Evolutionary conservation across 2,329 filamentous ascomycete species (phyloP).

Genomic region (Mycogone perniciosa): DNA sequence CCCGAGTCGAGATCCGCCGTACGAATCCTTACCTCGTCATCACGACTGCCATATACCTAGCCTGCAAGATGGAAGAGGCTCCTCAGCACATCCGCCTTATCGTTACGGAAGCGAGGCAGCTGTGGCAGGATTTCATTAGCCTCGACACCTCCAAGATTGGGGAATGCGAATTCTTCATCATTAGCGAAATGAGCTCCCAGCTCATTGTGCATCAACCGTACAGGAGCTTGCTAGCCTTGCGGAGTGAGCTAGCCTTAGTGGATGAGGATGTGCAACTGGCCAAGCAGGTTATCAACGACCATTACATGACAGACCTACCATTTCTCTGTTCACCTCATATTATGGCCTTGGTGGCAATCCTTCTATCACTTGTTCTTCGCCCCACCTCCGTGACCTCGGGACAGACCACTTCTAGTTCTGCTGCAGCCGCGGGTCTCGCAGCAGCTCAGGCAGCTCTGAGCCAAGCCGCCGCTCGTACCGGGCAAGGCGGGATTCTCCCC

Average conservation of each 20-base stretch:
- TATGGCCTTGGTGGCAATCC: slow-evolving; percentile 78
- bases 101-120: slow-evolving; percentile 73
- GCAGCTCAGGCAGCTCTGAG: slow-evolving; percentile 43
- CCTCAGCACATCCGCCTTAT: slow-evolving; percentile 94
- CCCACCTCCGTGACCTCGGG: slow-evolving; percentile 38
- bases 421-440: slow-evolving; percentile 38
- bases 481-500: slow-evolving; percentile 16
- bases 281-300: slow-evolving; percentile 82
- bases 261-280: slow-evolving; percentile 73
- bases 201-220: slow-evolving; percentile 90
- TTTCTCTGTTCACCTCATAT: slow-evolving; percentile 80
- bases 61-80: slow-evolving; percentile 96
- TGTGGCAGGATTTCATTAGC: slow-evolving; percentile 74
- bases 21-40: slow-evolving; percentile 92
- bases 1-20: slow-evolving; percentile 79
- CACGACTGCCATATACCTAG: slow-evolving; percentile 88
- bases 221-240: slow-evolving; percentile 67
- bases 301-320: slow-evolving; percentile 87
- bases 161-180: slow-evolving; percentile 89
- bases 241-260: slow-evolving; percentile 62
- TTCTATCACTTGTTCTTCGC: slow-evolving; percentile 76
- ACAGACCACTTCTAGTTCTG: slow-evolving; percentile 24
- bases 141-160: slow-evolving; percentile 78
- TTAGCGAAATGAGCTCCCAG: slow-evolving; percentile 84
- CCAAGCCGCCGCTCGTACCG: slow-evolving; percentile 32